Conservation (phyloP, 108 stramenopile species). For the Cyclotella sp. region DNA sequence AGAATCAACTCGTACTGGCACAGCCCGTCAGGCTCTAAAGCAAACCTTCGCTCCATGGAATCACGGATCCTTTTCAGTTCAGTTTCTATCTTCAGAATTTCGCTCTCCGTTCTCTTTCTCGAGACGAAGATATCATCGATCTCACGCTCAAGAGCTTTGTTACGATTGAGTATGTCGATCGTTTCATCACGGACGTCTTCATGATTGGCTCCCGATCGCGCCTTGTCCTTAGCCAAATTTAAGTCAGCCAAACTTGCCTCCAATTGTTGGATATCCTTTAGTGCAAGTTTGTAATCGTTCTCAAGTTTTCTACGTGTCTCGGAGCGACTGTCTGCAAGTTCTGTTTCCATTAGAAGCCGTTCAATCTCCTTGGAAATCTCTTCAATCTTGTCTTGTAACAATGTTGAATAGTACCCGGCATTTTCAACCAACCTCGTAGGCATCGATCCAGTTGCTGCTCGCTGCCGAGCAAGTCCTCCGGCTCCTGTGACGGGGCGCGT, state of each 20-base stretch:
- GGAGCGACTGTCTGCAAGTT: slow-evolving; percentile 26
- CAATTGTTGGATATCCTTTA: slow-evolving; percentile 15
- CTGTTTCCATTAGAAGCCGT: slow-evolving; percentile 21
- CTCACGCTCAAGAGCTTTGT: slow-evolving; percentile 33
- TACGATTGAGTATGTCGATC: slow-evolving; percentile 10
- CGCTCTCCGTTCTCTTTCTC: slow-evolving; percentile 24
- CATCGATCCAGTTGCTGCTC: not conserved
- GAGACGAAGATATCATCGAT: slow-evolving; percentile 25
- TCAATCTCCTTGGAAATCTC: slow-evolving; percentile 25
- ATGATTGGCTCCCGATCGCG: slow-evolving; percentile 15
- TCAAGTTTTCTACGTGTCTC: slow-evolving; percentile 20
- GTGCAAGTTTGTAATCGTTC: slow-evolving; percentile 11
- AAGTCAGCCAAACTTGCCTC: slow-evolving; percentile 27
- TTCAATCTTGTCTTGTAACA: slow-evolving; percentile 30
- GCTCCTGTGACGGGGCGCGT: slow-evolving; percentile 35
- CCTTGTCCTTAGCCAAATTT: slow-evolving; percentile 30
- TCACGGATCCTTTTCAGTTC: slow-evolving; percentile 16
- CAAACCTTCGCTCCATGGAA: slow-evolving; percentile 8
- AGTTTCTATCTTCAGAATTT: slow-evolving; percentile 19
- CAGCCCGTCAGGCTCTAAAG: not conserved
- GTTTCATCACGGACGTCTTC: slow-evolving; percentile 24
- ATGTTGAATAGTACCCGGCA: slow-evolving; percentile 23
- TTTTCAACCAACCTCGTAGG: slow-evolving; percentile 22
- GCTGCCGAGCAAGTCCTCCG: slow-evolving; percentile 24
- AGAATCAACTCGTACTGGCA: slow-evolving; percentile 7